Percentiles rank a stretch among this genome's conserved stretches.
These are phyloP conservation scores for Paraconiothyrium sp. DNA, from an alignment of 2,329 filamentous ascomycete species.

Conservation along the genomic window DNA sequence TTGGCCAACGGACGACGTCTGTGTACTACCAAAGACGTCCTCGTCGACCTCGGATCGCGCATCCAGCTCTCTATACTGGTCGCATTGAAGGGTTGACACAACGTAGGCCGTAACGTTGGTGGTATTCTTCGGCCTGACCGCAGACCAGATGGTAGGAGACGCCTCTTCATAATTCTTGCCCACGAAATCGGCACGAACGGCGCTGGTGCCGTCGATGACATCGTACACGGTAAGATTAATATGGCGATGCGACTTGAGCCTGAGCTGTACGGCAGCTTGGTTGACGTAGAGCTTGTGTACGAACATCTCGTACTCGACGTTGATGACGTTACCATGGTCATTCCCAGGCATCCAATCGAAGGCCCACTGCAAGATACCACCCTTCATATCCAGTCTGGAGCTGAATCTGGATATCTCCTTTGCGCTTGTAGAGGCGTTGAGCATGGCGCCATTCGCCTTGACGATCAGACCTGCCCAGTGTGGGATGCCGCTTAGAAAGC, in stretches of 20 bases:
- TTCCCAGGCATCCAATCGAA: slow-evolving; percentile 71
- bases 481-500: slow-evolving; percentile 75
- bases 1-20: slow-evolving; percentile 73
- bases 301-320: slow-evolving; percentile 72
- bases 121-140: slow-evolving; percentile 71
- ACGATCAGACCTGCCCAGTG: slow-evolving; percentile 72
- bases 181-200: slow-evolving; percentile 70
- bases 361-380: slow-evolving; percentile 70
- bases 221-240: slow-evolving; percentile 70
- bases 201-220: slow-evolving; percentile 72
- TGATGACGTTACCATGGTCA: slow-evolving; percentile 55
- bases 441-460: slow-evolving; percentile 61
- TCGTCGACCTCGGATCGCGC: slow-evolving; percentile 57
- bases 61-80: slow-evolving; percentile 54
- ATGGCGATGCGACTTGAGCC: slow-evolving; percentile 64
- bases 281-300: slow-evolving; percentile 71
- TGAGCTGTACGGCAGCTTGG: slow-evolving; percentile 68
- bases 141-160: slow-evolving; percentile 67
- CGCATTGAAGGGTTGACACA: slow-evolving; percentile 62
- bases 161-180: slow-evolving; percentile 65
- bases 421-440: slow-evolving; percentile 69
- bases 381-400: slow-evolving; percentile 69
- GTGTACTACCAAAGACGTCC: slow-evolving; percentile 60
- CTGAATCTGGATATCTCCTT: slow-evolving; percentile 68
- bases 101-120: slow-evolving; percentile 70